Evolutionary conservation across 768 basidiomycete species (phyloP), one percentile per base, ranked within the genome.

Genomic region (Candolleomyces aberdarensis): DNA sequence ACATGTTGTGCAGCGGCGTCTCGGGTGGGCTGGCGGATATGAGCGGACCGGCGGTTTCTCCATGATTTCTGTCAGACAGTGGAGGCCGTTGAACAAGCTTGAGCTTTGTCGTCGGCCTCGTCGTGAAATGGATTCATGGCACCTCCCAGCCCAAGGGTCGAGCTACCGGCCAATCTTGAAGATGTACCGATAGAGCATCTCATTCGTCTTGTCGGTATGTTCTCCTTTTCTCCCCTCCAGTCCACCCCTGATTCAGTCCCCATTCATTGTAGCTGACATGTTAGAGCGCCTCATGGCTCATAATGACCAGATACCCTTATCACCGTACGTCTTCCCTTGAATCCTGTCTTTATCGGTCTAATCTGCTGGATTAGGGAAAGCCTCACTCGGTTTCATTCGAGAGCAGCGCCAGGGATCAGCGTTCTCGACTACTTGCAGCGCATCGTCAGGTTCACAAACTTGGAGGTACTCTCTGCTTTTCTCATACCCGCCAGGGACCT

Each of bases 321-420:
- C 87, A 43, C 89, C 94, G 85, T 94, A 80, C 68, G 85, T 80
- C 60, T 51, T 64, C 48, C 63, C 43, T 64, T 70, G 66, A 63
- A 26, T 60, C 36, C 47, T n/a, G 48, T 8, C 44, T 32, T 40
- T 29, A 19, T 41, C 44, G 56, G 44, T 64, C 59, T 56, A 59
- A 69, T 59, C 69, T 50, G 22, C 59, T n/a, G 67, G 57, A 55
- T 48, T 71, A 94, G 92, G 36, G 91, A 93, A 78, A 86, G 88
- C 64, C 82, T 99, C 64, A 98, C 97, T 50, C 89, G 96, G 58
- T 99, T 99, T 73, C 97, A 99, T 76, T 98, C 96, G 36, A 85
- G 96, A 66, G 86, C 95, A 9, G 84, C 94, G 5, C 96, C 97
- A 48, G 82, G 78, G 62, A 98, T 98, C 74, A 83, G 81, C 64